Conservation (phyloP, 2,329 filamentous ascomycete species). For the Camptophora hylomeconis region DNA sequence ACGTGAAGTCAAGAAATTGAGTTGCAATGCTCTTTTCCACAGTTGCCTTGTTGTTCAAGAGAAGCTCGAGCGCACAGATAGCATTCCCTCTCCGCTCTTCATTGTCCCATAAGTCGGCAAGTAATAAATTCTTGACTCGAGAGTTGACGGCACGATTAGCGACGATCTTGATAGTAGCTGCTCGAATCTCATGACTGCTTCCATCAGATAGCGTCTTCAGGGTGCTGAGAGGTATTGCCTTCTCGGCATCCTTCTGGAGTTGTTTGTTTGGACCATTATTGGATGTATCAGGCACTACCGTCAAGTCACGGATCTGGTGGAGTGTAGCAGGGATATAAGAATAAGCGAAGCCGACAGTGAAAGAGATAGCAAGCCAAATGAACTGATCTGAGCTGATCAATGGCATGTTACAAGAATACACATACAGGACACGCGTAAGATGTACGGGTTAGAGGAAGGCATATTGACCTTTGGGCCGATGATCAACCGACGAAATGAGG, state of each 20-base stretch:
- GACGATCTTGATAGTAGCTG: slow-evolving; percentile 41
- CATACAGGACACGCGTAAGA: too few relatives aligned
- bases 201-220: slow-evolving; percentile 55
- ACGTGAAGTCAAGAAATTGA: slow-evolving; percentile 13
- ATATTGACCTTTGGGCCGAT: too few relatives aligned
- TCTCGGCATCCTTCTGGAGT: slow-evolving; percentile 8
- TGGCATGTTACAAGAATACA: too few relatives aligned
- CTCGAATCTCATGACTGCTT: slow-evolving; percentile 59
- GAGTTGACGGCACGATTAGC: slow-evolving; percentile 31
- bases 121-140: slow-evolving; percentile 25
- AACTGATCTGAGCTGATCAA: too few relatives aligned
- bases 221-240: slow-evolving; percentile 49
- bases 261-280: slow-evolving; percentile 1
- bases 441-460: too few relatives aligned
- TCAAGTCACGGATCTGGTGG: slow-evolving; percentile 3
- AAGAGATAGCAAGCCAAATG: too few relatives aligned
- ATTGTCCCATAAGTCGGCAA: slow-evolving; percentile 28
- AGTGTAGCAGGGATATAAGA: slow-evolving; percentile 4
- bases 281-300: slow-evolving; percentile 1
- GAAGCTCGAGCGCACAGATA: slow-evolving; percentile 30
- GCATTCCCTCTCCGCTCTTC: slow-evolving; percentile 27
- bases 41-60: slow-evolving; percentile 20
- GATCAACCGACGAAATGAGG: too few relatives aligned
- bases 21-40: slow-evolving; percentile 5
- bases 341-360: too few relatives aligned